Conservation (phyloP, 371 early-diverging fungal genomes). For the Funneliformis caledonium region DNA sequence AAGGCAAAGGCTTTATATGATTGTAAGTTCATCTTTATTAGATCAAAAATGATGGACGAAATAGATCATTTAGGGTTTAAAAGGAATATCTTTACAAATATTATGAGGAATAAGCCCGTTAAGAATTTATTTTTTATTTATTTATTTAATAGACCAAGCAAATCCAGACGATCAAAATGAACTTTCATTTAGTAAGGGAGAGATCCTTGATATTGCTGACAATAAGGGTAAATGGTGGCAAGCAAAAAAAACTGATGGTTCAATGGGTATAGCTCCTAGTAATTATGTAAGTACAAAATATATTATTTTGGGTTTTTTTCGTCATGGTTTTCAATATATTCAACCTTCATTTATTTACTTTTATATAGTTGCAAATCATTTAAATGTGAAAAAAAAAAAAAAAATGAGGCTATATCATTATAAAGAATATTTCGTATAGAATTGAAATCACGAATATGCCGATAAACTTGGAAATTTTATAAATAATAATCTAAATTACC, state of each 20-base stretch:
- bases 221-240: slow-evolving; percentile 97
- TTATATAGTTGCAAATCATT: no score
- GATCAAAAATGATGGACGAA: not conserved
- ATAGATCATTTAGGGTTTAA: not conserved
- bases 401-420: no score
- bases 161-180: slow-evolving; percentile 93
- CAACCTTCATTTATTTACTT: no score
- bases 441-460: no score
- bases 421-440: no score
- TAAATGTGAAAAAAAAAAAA: no score
- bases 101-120: not conserved
- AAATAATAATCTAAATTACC: no score
- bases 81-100: no score
- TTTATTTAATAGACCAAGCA: slow-evolving; percentile 63
- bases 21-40: slow-evolving; percentile 51
- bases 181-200: slow-evolving; percentile 87
- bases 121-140: not conserved
- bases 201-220: slow-evolving; percentile 84
- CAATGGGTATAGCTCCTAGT: slow-evolving; percentile 89
- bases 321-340: no score
- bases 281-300: slow-evolving; percentile 64
- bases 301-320: not conserved
- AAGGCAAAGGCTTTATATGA: slow-evolving; percentile 65
- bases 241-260: slow-evolving; percentile 81
- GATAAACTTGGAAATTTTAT: no score